Evolutionary conservation across 164 flowering plant species (phyloP).

Genomic region (Annona squamosa): DNA sequence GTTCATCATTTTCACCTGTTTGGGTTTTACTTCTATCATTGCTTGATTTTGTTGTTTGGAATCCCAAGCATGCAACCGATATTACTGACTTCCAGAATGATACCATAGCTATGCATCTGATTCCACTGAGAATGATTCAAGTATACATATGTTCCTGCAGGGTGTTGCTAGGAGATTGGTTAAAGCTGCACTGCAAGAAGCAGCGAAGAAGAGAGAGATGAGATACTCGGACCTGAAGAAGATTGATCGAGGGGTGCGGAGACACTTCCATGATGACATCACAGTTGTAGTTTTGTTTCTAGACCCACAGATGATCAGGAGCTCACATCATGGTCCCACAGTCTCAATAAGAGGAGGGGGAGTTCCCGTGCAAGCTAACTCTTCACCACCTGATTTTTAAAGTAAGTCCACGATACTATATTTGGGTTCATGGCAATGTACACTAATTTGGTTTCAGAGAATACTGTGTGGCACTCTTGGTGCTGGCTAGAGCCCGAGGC

Average conservation of each 20-base stretch:
- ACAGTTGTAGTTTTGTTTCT: slow-evolving; percentile 73
- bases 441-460: slow-evolving; percentile 7
- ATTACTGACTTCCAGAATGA: no score
- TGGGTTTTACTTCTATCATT: no score
- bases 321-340: slow-evolving; percentile 30
- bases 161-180: slow-evolving; percentile 74
- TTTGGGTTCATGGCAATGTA: background rate
- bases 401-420: background rate
- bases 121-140: no score
- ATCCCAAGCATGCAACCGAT: no score
- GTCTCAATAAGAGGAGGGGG: slow-evolving; percentile 52
- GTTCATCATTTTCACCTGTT: no score
- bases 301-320: slow-evolving; percentile 44
- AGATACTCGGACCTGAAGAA: slow-evolving; percentile 82
- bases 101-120: no score
- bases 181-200: slow-evolving; percentile 67
- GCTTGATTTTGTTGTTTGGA: no score
- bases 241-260: slow-evolving; percentile 75
- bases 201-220: slow-evolving; percentile 88
- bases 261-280: slow-evolving; percentile 93
- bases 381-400: slow-evolving; percentile 17
- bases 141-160: slow-evolving; percentile 29
- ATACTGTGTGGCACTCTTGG: slow-evolving; percentile 5
- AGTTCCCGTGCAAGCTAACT: slow-evolving; percentile 11
- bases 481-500: slow-evolving; percentile 4